phyloP scores from a whole-genome alignment of 1,284 basidiomycete genomes.

The Peniophora sp. region DNA sequence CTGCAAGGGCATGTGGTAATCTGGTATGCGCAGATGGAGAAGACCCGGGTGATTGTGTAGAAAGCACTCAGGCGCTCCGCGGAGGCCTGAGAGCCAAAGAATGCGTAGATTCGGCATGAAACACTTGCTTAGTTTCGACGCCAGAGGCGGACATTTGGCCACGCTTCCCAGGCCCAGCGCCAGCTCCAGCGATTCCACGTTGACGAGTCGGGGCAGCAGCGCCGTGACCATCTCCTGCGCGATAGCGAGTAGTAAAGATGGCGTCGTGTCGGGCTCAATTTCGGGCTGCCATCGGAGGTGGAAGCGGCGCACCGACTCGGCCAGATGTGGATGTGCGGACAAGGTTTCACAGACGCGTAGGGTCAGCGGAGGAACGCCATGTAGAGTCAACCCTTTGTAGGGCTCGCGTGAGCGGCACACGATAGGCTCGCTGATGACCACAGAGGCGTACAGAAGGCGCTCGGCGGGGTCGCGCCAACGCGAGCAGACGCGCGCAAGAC shows the following conservation, averaged over 20 bases:
- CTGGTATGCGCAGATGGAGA: conserved; percentile 41
- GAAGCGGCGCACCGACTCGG: conserved; percentile 35
- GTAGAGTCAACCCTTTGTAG: conserved; percentile 1
- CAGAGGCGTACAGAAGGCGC: conserved; percentile 45
- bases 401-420: conserved; percentile 24
- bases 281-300: conserved; percentile 44
- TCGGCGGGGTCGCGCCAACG: conserved; percentile 50
- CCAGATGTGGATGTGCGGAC: conserved; percentile 33
- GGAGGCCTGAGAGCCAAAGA: conserved; percentile 45
- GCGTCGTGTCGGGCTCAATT: conserved; percentile 20
- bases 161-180: conserved; percentile 33
- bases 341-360: conserved; percentile 47
- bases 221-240: conserved; percentile 25
- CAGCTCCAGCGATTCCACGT: conserved; percentile 49
- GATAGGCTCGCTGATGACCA: conserved; percentile 39
- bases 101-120: conserved; percentile 29
- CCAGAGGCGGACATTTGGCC: conserved; percentile 14
- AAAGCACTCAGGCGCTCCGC: conserved; percentile 14
- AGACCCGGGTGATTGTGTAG: conserved; percentile 11
- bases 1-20: conserved; percentile 31
- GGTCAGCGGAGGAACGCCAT: conserved; percentile 19
- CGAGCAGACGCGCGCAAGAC: conserved; percentile 35
- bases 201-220: conserved; percentile 29
- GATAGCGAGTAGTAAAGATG: conserved; percentile 20
- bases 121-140: conserved; percentile 21